Evolutionary conservation across 2,329 filamentous ascomycete genomes (phyloP), one percentile per base, ranked within the genome.

Genomic region (Fusarium annulatum): DNA sequence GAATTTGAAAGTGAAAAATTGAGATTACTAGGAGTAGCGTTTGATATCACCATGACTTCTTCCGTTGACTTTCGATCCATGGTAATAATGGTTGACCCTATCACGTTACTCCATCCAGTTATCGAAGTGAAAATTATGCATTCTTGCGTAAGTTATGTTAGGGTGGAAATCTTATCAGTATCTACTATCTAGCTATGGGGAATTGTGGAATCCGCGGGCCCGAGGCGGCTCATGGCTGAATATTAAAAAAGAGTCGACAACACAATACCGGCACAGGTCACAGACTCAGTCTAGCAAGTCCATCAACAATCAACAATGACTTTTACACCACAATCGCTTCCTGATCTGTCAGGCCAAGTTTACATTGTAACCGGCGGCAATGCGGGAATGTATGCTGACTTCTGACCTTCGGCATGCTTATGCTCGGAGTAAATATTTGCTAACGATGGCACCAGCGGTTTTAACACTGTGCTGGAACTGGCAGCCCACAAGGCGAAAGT

Each of bases 401-500:
- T 30, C 8, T 16, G 23, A 11, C 19, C 11, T 19, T 4, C 7
- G 6, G 8, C 11, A 34, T 42, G 21, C 21, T 8, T 18, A 36
- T 14, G 48, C 21, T 14, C 10, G 21, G 4, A 14, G n/a, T 5
- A 9, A 23, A 16, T 5, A 19, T 21, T 14, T n/a, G 39, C 39
- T 57, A 21, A 57, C 3, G 11, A 36, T 0, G 0, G 3, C 0
- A 57, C 15, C 12, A 58, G 55, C 23, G 67, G 67, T 15, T 59
- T 63, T 36, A 58, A 67, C 5, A 69, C 67, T 7, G 46, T 51
- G 0, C 14, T 59, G 1, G 43, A 49, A 39, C 11, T 69, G 12
- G 58, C 53, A 41, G n/a, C 52, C 10, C 64, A 67, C 11, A 55
- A 55, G 1, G 64, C 67, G 4, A 65, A 67, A 9, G 58, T 67